Conservation (phyloP, 768 basidiomycete species). For the Cystofilobasidium bisporidii region DNA sequence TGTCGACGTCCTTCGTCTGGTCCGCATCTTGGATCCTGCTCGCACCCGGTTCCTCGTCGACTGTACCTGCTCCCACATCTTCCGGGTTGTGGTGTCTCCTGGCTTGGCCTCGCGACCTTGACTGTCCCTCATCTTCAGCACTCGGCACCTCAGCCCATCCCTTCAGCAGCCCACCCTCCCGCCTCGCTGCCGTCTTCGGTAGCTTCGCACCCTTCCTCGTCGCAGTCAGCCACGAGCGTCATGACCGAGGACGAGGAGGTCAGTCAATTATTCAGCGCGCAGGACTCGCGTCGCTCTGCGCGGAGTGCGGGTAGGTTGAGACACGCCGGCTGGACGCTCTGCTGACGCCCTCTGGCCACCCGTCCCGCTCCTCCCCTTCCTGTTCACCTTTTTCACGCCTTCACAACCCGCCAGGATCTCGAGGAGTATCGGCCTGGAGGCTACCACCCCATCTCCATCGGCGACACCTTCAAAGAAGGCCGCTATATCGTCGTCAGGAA, state of each 20-base stretch:
- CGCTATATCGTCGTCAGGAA: slow-evolving; percentile 82
- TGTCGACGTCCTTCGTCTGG: no score
- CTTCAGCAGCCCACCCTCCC: neutral
- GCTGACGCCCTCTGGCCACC: slow-evolving; percentile 3
- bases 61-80: no score
- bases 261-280: neutral
- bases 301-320: slow-evolving; percentile 1
- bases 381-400: neutral
- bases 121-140: slow-evolving; percentile 16
- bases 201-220: slow-evolving; percentile 11
- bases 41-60: no score
- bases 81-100: no score
- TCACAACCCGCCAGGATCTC: slow-evolving; percentile 31
- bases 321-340: neutral
- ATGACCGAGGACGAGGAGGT: slow-evolving; percentile 26
- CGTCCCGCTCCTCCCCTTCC: neutral
- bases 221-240: slow-evolving; percentile 16
- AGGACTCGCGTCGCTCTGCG: neutral
- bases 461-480: slow-evolving; percentile 71
- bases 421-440: slow-evolving; percentile 66
- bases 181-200: slow-evolving; percentile 9
- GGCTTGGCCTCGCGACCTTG: no score
- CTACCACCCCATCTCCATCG: slow-evolving; percentile 60
- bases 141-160: slow-evolving; percentile 24
- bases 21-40: no score